These are phyloP conservation scores for Boletus barrowsii DNA, from an alignment of 768 basidiomycete genomes.

Conservation along the genomic window DNA sequence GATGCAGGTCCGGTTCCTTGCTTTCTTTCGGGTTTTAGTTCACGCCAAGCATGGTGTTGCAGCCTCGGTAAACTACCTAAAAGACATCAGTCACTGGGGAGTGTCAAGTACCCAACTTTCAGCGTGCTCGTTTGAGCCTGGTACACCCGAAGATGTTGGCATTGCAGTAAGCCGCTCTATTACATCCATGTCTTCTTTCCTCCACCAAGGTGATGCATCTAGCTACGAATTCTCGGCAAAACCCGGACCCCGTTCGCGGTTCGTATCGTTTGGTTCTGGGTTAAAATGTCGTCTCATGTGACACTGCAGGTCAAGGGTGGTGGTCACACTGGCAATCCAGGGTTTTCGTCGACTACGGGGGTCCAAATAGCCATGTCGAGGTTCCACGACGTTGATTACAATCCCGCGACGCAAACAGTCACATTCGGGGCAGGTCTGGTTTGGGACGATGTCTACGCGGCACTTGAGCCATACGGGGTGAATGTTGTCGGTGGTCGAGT, in stretches of 20 bases:
- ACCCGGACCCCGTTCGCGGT: slow-evolving; percentile 31
- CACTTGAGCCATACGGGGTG: slow-evolving; percentile 44
- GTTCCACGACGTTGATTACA: slow-evolving; percentile 42
- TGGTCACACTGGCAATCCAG: slow-evolving; percentile 52
- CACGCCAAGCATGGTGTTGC: background rate
- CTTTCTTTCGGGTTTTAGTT: too few species aligned
- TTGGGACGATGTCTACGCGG: slow-evolving; percentile 64
- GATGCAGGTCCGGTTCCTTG: too few species aligned
- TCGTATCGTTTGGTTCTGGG: slow-evolving; percentile 1
- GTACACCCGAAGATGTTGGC: slow-evolving; percentile 48
- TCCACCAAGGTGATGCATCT: background rate
- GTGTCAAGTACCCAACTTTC: slow-evolving; percentile 28
- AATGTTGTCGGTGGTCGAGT: slow-evolving; percentile 58
- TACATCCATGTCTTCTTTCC: background rate
- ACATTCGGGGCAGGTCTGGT: slow-evolving; percentile 41
- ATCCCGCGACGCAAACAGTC: slow-evolving; percentile 37
- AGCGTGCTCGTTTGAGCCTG: slow-evolving; percentile 57
- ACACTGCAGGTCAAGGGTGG: slow-evolving; percentile 53
- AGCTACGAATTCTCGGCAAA: slow-evolving; percentile 38
- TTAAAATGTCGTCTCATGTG: background rate
- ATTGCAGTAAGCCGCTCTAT: slow-evolving; percentile 36
- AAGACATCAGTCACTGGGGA: too few species aligned
- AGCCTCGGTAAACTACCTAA: too few species aligned
- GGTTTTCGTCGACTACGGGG: slow-evolving; percentile 56
- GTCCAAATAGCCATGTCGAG: slow-evolving; percentile 55